phyloP scores from a whole-genome alignment of 2,329 filamentous ascomycete species.

The Colletotrichum sp. region DNA sequence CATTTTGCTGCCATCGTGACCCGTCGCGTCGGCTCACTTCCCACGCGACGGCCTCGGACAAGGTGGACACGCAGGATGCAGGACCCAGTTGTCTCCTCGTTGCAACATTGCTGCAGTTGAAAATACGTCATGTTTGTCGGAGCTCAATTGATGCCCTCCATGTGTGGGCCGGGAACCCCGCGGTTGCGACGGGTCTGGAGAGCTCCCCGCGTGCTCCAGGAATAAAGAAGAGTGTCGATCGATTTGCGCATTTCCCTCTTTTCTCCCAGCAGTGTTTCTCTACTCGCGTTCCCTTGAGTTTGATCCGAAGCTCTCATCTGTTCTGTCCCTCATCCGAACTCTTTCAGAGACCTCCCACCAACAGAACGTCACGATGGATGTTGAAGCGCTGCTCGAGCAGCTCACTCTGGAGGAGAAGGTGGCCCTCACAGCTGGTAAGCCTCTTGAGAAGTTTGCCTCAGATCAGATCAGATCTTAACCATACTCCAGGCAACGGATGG shows the following conservation, averaged over 20 bases:
- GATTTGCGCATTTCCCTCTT: neutral
- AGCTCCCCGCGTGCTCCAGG: neutral
- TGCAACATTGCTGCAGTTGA: neutral
- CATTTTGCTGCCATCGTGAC: neutral
- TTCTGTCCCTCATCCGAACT: neutral
- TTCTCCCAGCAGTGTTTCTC: neutral
- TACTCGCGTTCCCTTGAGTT: neutral
- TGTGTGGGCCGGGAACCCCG: slow-evolving; percentile 8
- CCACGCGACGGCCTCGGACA: neutral
- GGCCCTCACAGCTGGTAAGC: slow-evolving; percentile 17
- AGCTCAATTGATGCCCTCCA: neutral
- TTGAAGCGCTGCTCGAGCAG: slow-evolving; percentile 18
- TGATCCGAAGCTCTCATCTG: neutral
- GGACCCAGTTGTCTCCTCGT: neutral
- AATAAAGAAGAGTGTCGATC: neutral
- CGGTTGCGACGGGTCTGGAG: neutral
- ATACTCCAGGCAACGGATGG: slow-evolving; percentile 12
- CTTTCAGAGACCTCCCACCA: neutral
- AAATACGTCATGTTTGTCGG: slow-evolving; percentile 1
- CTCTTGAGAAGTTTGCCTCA: rapidly evolving
- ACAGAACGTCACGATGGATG: neutral
- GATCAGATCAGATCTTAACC: neutral
- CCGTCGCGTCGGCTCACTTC: neutral
- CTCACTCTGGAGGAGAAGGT: slow-evolving; percentile 23
- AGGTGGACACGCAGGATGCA: neutral